Evolutionary conservation across 106 monocot species (phyloP).

Genomic region (Alisma plantagoaquatica): DNA sequence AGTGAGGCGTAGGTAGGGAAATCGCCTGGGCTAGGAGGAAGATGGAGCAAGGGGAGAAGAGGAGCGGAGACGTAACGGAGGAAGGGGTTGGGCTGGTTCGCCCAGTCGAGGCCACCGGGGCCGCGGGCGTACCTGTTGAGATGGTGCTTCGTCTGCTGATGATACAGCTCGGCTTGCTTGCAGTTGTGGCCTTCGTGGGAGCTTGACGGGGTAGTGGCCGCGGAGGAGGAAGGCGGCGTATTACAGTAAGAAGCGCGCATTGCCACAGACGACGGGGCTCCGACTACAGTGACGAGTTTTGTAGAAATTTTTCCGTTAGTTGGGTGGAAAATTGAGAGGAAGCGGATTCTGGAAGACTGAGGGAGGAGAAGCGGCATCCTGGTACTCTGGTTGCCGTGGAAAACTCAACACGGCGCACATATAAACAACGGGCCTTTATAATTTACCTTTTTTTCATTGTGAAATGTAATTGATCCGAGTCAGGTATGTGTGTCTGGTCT

Average conservation of each 20-base stretch:
- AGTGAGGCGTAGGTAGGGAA: slow-evolving; percentile 9
- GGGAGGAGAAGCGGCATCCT: not conserved
- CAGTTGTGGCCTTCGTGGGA: not conserved
- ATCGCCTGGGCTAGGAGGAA: slow-evolving; percentile 20
- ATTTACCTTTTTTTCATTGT: too few relatives aligned
- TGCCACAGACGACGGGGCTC: not conserved
- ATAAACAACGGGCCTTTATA: too few relatives aligned
- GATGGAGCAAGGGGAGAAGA: slow-evolving; percentile 10
- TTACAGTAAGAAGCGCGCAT: not conserved
- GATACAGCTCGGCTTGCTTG: slow-evolving; percentile 39
- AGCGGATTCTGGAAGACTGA: not conserved
- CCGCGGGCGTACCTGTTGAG: slow-evolving; percentile 86
- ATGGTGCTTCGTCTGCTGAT: slow-evolving; percentile 84
- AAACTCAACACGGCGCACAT: too few relatives aligned
- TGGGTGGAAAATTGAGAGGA: not conserved
- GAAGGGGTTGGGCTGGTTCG: slow-evolving; percentile 98
- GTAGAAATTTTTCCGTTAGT: too few relatives aligned
- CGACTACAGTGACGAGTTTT: not conserved
- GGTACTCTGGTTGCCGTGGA: too few relatives aligned
- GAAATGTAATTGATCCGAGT: too few relatives aligned
- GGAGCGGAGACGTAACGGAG: slow-evolving; percentile 26
- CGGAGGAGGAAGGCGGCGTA: not conserved
- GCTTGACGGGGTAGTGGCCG: not conserved
- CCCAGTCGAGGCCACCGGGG: slow-evolving; percentile 88
- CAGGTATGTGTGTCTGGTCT: too few relatives aligned